Conservation (phyloP, 768 basidiomycete genomes). For the Russula ochroleuca region DNA sequence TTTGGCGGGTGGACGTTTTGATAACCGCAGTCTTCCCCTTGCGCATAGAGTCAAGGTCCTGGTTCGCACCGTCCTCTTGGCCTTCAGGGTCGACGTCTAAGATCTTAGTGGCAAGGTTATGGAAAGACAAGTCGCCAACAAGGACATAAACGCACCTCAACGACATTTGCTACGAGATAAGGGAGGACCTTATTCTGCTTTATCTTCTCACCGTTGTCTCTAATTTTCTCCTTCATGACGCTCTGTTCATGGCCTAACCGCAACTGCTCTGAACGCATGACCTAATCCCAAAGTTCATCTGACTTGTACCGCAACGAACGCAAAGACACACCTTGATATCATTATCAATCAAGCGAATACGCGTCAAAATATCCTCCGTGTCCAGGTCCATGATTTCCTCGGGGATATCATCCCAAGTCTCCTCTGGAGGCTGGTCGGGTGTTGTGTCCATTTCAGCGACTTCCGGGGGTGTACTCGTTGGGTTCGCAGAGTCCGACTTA, state of each 20-base stretch:
- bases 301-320: neutral
- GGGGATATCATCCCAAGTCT: slow-evolving; percentile 89
- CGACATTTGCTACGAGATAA: slow-evolving; percentile 95
- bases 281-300: slow-evolving; percentile 44
- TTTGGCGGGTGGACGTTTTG: slow-evolving; percentile 98
- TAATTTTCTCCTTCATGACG: slow-evolving; percentile 98
- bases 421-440: slow-evolving; percentile 64
- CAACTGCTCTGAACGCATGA: slow-evolving; percentile 93
- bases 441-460: slow-evolving; percentile 63
- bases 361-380: slow-evolving; percentile 84
- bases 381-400: slow-evolving; percentile 73
- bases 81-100: slow-evolving; percentile 90
- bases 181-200: slow-evolving; percentile 99
- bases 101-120: slow-evolving; percentile 50
- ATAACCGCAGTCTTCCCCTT: slow-evolving; percentile 98
- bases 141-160: slow-evolving; percentile 63
- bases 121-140: neutral
- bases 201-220: slow-evolving; percentile 96
- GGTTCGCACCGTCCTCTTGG: slow-evolving; percentile 93
- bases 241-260: slow-evolving; percentile 91
- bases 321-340: slow-evolving; percentile 73
- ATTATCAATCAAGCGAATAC: slow-evolving; percentile 92
- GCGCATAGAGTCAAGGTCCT: slow-evolving; percentile 92
- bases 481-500: slow-evolving; percentile 40
- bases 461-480: slow-evolving; percentile 34